These are phyloP conservation scores for Onygena corvina DNA, from an alignment of 2,329 filamentous ascomycete genomes.

Conservation along the genomic window DNA sequence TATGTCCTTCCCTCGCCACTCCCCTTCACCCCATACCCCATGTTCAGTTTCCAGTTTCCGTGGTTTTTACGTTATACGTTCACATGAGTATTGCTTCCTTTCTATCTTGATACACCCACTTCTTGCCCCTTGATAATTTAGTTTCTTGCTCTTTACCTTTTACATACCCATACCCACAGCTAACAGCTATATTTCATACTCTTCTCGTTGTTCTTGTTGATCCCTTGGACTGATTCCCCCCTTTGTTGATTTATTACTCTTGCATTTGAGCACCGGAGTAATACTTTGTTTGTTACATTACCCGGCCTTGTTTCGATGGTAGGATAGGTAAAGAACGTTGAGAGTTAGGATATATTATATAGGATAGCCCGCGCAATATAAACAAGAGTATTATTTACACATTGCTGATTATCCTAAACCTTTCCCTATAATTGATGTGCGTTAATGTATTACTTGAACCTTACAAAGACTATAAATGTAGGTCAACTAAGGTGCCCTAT, in stretches of 20 bases:
- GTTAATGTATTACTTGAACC: too few relatives aligned
- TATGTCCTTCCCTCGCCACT: background rate
- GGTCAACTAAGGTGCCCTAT: too few relatives aligned
- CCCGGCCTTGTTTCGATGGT: slow-evolving; percentile 2
- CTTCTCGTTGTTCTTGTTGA: background rate
- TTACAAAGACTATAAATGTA: too few relatives aligned
- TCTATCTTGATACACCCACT: background rate
- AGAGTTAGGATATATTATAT: slow-evolving; percentile 1
- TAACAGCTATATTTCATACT: background rate
- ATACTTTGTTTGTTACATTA: slow-evolving; percentile 2
- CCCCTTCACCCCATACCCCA: background rate
- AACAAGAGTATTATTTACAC: slow-evolving; percentile 2
- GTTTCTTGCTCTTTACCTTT: background rate
- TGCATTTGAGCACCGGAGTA: slow-evolving; percentile 1
- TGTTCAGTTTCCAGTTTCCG: background rate
- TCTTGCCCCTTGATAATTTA: background rate
- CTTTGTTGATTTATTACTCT: background rate
- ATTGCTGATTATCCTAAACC: too few relatives aligned
- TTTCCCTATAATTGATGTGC: too few relatives aligned
- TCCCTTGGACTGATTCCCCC: background rate
- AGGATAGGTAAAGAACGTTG: slow-evolving; percentile 2
- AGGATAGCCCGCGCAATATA: slow-evolving; percentile 5
- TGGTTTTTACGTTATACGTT: background rate
- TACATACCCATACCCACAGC: background rate
- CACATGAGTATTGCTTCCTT: background rate